Conservation (phyloP, 2,329 filamentous ascomycete species). For the Raffaelea ambrosiae region DNA sequence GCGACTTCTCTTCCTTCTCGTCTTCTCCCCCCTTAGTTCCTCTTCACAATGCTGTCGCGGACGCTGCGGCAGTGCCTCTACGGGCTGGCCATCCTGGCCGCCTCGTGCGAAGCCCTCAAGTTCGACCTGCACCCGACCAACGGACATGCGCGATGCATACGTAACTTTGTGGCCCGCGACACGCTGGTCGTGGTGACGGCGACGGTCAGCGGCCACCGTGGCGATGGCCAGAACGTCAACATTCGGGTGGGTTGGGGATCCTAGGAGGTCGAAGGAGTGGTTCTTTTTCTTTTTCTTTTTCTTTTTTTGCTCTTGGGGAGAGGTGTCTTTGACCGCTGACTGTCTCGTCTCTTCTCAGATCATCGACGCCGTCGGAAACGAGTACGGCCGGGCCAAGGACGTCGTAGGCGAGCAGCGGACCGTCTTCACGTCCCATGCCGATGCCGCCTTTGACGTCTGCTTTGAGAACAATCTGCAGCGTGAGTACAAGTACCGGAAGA, state of each 20-base stretch:
- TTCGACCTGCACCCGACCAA: constrained; percentile 77
- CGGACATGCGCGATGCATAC: constrained; percentile 73
- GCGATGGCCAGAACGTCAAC: constrained; percentile 88
- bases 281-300: too few relatives aligned
- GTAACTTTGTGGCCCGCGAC: constrained; percentile 89
- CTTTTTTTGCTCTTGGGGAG: background rate
- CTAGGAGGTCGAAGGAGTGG: background rate
- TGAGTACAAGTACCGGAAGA: background rate
- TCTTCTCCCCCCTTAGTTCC: background rate
- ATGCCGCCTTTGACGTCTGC: constrained; percentile 93
- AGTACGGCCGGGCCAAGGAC: constrained; percentile 87
- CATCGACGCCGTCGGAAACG: constrained; percentile 88
- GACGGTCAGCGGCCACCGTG: constrained; percentile 73
- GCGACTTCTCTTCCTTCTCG: background rate
- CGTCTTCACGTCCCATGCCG: constrained; percentile 86
- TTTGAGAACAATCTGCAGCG: constrained; percentile 72
- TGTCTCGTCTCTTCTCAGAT: constrained; percentile 49
- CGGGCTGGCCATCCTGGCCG: constrained; percentile 47
- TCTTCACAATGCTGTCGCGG: constrained; percentile 19
- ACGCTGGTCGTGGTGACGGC: constrained; percentile 94
- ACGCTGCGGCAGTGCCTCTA: constrained; percentile 50
- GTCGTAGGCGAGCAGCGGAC: constrained; percentile 86
- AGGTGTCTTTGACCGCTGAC: background rate
- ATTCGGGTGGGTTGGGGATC: constrained; percentile 62
- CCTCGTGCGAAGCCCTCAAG: constrained; percentile 64